A percentile compares a stretch with the other conserved stretches of the same genome.
These are phyloP conservation scores for Cyphellophora europaea DNA, from an alignment of 2,329 filamentous ascomycete species.

Conservation along the genomic window DNA sequence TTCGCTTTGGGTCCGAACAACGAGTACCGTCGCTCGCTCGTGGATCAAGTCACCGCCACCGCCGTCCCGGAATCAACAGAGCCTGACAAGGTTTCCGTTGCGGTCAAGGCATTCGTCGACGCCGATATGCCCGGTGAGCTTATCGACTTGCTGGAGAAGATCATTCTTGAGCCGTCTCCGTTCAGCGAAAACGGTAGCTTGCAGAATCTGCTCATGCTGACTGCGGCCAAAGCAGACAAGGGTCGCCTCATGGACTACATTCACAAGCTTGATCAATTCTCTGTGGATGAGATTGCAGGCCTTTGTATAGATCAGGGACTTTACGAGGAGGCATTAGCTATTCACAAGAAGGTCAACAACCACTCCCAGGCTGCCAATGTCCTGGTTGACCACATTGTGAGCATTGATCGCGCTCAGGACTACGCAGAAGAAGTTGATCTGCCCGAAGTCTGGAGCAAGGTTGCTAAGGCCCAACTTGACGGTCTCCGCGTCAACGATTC, in stretches of 20 bases:
- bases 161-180: slow-evolving; percentile 95
- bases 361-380: slow-evolving; percentile 81
- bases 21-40: slow-evolving; percentile 81
- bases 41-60: slow-evolving; percentile 93
- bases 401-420: slow-evolving; percentile 91
- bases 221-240: slow-evolving; percentile 94
- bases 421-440: slow-evolving; percentile 92
- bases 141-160: slow-evolving; percentile 97
- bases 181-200: slow-evolving; percentile 97
- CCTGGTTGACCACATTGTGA: slow-evolving; percentile 91
- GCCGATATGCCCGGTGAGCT: slow-evolving; percentile 87
- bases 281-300: slow-evolving; percentile 81
- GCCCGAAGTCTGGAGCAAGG: slow-evolving; percentile 95
- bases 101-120: slow-evolving; percentile 84
- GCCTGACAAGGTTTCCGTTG: slow-evolving; percentile 87
- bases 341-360: slow-evolving; percentile 95
- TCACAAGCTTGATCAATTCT: slow-evolving; percentile 79
- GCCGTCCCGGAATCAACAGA: slow-evolving; percentile 89
- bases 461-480: slow-evolving; percentile 95
- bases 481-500: slow-evolving; percentile 85
- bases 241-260: slow-evolving; percentile 93
- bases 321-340: slow-evolving; percentile 94
- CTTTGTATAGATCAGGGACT: slow-evolving; percentile 93
- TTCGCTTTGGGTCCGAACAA: slow-evolving; percentile 97
- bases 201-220: slow-evolving; percentile 93